Percentiles rank a stretch among this genome's conserved stretches.
Evolutionary conservation across 129 eudicot species (phyloP).

Genomic region (carrot (Daucus carota)): DNA sequence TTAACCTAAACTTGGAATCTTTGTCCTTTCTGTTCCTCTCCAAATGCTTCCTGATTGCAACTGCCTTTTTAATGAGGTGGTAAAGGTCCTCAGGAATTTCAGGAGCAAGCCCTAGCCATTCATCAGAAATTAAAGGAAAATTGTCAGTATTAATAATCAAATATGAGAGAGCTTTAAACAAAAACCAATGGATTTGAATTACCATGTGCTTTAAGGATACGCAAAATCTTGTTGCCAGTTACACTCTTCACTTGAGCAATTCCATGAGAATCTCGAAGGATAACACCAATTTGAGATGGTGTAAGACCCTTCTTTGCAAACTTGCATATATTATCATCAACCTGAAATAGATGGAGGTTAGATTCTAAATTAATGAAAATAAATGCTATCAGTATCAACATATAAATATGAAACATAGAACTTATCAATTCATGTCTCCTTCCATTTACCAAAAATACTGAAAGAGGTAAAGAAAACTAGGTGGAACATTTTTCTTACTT

Average conservation of each 20-base stretch:
- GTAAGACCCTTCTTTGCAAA: constrained; percentile 42
- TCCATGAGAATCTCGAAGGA: constrained; percentile 49
- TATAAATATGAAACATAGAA: too few species aligned
- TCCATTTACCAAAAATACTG: neutral
- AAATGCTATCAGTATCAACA: neutral
- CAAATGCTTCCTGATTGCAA: constrained; percentile 43
- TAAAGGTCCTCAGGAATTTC: constrained; percentile 44
- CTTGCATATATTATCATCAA: constrained; percentile 40
- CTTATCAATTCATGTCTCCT: neutral
- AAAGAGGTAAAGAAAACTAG: too few species aligned
- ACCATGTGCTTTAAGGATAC: constrained; percentile 44
- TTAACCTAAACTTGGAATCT: constrained; percentile 40
- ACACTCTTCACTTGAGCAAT: constrained; percentile 47
- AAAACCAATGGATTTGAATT: neutral
- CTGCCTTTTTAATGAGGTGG: constrained; percentile 47
- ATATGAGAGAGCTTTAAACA: neutral
- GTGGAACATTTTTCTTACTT: neutral
- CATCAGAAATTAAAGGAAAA: neutral
- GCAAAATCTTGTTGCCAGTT: constrained; percentile 43
- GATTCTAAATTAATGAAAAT: neutral
- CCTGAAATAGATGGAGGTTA: constrained; percentile 7
- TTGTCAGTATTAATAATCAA: neutral
- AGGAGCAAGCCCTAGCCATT: constrained; percentile 34
- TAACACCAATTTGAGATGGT: constrained; percentile 46
- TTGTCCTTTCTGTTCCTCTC: constrained; percentile 51